These are phyloP conservation scores for Physcomitrium patens DNA, from an alignment of 225 moss, liverwort and hornwort species.

Conservation along the genomic window DNA sequence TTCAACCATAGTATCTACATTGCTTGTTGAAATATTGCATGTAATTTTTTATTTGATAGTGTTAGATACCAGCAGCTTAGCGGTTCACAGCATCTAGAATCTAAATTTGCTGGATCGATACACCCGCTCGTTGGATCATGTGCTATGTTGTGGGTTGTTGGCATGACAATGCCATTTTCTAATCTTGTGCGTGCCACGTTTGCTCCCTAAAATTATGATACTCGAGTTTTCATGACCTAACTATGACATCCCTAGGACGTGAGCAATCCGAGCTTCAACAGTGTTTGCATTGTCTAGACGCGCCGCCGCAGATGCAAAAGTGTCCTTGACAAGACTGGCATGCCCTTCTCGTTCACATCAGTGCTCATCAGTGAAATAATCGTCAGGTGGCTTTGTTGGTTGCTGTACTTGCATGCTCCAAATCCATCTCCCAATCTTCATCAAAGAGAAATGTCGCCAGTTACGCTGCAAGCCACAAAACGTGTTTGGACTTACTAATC, in stretches of 20 bases:
- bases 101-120: constrained; percentile 51
- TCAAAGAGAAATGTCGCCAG: too few species aligned
- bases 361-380: not conserved
- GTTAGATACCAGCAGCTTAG: too few species aligned
- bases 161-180: constrained; percentile 32
- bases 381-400: not conserved
- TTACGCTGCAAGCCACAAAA: too few species aligned
- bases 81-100: constrained; percentile 50
- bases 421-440: too few species aligned
- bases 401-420: too few species aligned
- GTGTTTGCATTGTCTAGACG: constrained; percentile 32
- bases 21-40: too few species aligned
- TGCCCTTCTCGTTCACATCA: constrained; percentile 36
- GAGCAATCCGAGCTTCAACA: constrained; percentile 45
- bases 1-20: too few species aligned
- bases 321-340: constrained; percentile 45
- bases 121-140: constrained; percentile 45
- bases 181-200: constrained; percentile 40
- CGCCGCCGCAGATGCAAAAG: constrained; percentile 43
- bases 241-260: constrained; percentile 48
- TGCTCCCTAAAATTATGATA: constrained; percentile 51
- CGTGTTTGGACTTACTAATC: too few species aligned
- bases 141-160: constrained; percentile 29
- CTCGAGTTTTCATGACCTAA: constrained; percentile 46
- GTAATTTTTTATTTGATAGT: too few species aligned